phyloP scores from a whole-genome alignment of 352 stramenopile species.

The Hyaloperonospora brassicae region DNA sequence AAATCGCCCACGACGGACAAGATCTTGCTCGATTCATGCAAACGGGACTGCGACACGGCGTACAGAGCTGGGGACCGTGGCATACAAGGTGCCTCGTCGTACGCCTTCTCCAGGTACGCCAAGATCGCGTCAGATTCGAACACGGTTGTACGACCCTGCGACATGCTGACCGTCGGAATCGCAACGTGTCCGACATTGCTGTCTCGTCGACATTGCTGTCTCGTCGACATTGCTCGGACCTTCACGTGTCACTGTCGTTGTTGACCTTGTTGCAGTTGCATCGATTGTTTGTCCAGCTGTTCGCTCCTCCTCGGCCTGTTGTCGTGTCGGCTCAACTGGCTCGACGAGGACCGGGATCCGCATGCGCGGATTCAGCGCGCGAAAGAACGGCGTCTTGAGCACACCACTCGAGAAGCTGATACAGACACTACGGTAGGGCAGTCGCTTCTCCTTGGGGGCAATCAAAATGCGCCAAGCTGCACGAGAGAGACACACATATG shows the following conservation, averaged over 20 bases:
- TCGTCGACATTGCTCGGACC: conserved; percentile 26
- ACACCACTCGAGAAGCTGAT: conserved; percentile 80
- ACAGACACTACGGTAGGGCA: conserved; percentile 73
- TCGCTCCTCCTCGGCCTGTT: neutral
- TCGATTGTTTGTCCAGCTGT: no score
- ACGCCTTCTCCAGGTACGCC: no score
- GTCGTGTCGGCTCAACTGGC: conserved; percentile 25
- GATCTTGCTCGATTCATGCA: conserved; percentile 81
- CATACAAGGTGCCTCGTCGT: conserved; percentile 41
- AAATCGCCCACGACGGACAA: conserved; percentile 74
- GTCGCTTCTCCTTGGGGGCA: conserved; percentile 64
- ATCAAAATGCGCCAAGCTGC: conserved; percentile 75
- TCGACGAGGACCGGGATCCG: conserved; percentile 75
- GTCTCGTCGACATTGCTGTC: conserved; percentile 29
- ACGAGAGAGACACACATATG: neutral
- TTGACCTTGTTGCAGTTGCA: no score
- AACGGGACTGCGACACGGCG: conserved; percentile 59
- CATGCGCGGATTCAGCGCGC: conserved; percentile 69
- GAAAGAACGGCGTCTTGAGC: conserved; percentile 74
- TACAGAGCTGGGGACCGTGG: conserved; percentile 39
- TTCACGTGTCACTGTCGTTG: neutral
- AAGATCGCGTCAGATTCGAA: conserved; percentile 78
- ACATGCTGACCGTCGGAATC: conserved; percentile 21
- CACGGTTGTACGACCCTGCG: conserved; percentile 46
- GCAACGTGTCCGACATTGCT: conserved; percentile 28